Percentiles rank a stretch among this genome's conserved stretches.
phyloP scores from a whole-genome alignment of 1,284 basidiomycete genomes.

The Sanguinoderma infundibulare region DNA sequence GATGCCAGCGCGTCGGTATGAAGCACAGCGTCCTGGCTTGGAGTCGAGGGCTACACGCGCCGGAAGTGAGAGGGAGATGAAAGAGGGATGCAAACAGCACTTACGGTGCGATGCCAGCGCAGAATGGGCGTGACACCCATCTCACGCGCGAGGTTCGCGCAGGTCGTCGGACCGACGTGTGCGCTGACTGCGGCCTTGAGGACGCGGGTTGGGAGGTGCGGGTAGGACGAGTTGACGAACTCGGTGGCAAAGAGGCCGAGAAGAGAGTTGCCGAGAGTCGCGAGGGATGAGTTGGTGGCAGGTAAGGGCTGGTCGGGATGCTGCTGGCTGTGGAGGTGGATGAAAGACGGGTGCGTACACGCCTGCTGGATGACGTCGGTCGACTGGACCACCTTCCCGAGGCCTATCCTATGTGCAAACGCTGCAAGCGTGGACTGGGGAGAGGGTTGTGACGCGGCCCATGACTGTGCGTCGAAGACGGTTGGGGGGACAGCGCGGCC shows the following conservation, averaged over 20 bases:
- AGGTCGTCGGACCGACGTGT: conserved; percentile 86
- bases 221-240: conserved; percentile 82
- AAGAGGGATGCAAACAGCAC: conserved; percentile 32
- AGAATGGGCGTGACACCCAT: conserved; percentile 74
- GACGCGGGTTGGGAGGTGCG: conserved; percentile 90
- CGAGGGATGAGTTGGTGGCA: conserved; percentile 78
- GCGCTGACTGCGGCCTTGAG: conserved; percentile 91
- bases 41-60: conserved; percentile 47
- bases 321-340: conserved; percentile 57
- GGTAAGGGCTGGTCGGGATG: conserved; percentile 57
- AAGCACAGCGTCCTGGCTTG: conserved; percentile 54
- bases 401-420: conserved; percentile 76
- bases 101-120: conserved; percentile 72
- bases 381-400: conserved; percentile 54
- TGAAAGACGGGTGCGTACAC: conserved; percentile 84
- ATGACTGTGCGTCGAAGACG: conserved; percentile 63
- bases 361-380: conserved; percentile 66
- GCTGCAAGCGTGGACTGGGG: conserved; percentile 74
- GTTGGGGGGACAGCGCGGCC: conserved; percentile 22
- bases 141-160: conserved; percentile 84
- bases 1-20: conserved; percentile 78
- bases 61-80: not conserved
- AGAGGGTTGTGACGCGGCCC: conserved; percentile 76
- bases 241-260: conserved; percentile 93
- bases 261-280: conserved; percentile 86